Evolutionary conservation across 352 stramenopile genomes (phyloP), one percentile per base, ranked within the genome.

Genomic region (Pseudoperonospora humuli): DNA sequence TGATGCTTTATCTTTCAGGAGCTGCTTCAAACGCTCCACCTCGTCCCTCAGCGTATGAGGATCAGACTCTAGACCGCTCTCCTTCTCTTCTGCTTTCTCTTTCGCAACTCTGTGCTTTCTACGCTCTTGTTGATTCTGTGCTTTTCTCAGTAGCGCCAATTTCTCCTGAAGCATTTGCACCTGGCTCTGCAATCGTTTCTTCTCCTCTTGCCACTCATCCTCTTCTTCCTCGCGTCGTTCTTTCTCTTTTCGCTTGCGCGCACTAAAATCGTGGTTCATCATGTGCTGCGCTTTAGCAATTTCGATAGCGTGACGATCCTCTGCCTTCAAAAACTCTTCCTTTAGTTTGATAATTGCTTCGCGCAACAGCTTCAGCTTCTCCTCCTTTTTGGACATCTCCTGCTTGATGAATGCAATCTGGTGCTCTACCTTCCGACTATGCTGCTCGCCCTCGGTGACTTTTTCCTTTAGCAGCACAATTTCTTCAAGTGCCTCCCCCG

Each of bases 281-380:
- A 51, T 23, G 14, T 75, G 60, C 23, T 85, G 72, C 1, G 73
- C 64, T 38, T 77, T 79, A 3, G 69, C 70, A 7, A 84, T 52
- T 39, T 85, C 76, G 20, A 86, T 61, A n/a, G 76, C 81, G 38
- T 88, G 72, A 0, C 72, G 60, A 54, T 95, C 75, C 50, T 95
- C 77, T 1, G 70, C 76, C 41, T 92, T 88, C 3, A 95, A 32
- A 38, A 95, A 95, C 46, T 94, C 86, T 39, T 95, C 75, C 48
- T 95, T 96, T 3, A 96, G 52, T 36, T 78, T 74, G 20, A 95
- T 77, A 31, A 96, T 75, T 2, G 84, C 83, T 17, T 88, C 76
- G 6, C 82, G 66, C 26, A 91, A 40, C 18, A 83, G 37, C 42
- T 76, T 61, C 29, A 91, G 64, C 28, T 86, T 86, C 9, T 74